Percentiles rank a stretch among this genome's conserved stretches.
These are phyloP conservation scores for Fistulinella cinereoalba DNA, from an alignment of 1,284 basidiomycete genomes.

Conservation along the genomic window DNA sequence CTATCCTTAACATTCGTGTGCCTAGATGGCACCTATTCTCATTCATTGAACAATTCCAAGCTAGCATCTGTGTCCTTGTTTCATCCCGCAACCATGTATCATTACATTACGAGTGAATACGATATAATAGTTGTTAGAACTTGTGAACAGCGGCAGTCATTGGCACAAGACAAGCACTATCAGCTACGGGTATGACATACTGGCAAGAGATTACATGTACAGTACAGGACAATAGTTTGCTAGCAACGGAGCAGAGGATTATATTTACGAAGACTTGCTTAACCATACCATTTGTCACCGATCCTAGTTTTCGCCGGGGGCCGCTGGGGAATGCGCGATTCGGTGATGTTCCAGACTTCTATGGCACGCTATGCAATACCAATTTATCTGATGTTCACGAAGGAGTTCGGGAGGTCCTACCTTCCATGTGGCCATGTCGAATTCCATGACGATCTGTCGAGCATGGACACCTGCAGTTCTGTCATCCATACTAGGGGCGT, in stretches of 20 bases:
- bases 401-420: constrained; percentile 38
- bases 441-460: constrained; percentile 81
- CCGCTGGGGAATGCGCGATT: constrained; percentile 66
- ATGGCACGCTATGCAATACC: constrained; percentile 61
- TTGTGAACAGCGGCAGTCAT: too few relatives aligned
- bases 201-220: constrained; percentile 25
- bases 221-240: constrained; percentile 18
- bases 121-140: too few relatives aligned
- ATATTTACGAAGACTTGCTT: constrained; percentile 1
- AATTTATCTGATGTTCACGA: background rate
- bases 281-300: constrained; percentile 70
- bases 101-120: too few relatives aligned
- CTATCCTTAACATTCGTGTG: background rate
- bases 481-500: constrained; percentile 62
- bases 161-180: too few relatives aligned
- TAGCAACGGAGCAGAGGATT: background rate
- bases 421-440: constrained; percentile 81
- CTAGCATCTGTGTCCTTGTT: too few relatives aligned
- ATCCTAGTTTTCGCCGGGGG: constrained; percentile 51
- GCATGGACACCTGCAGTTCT: constrained; percentile 64
- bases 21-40: background rate
- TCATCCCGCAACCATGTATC: too few relatives aligned
- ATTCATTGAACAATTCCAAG: constrained; percentile 5
- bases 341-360: constrained; percentile 72
- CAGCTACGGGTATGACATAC: too few relatives aligned